Evolutionary conservation across 2,329 filamentous ascomycete genomes (phyloP), one percentile per base, ranked within the genome.

Genomic region (Meredithiella fracta): DNA sequence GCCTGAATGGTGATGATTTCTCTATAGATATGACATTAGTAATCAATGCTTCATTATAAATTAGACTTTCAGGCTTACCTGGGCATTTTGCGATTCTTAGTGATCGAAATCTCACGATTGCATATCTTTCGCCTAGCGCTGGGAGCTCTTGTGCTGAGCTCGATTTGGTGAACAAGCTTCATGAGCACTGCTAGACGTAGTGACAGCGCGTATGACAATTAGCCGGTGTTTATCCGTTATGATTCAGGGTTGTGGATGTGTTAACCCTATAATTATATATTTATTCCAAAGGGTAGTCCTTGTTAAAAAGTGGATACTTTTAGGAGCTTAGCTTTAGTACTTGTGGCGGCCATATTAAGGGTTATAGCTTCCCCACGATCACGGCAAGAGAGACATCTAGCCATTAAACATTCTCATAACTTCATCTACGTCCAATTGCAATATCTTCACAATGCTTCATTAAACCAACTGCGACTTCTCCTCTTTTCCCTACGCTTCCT

Each of bases 1-100:
- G 94, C 91, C 73, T 98, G 92, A 65, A 98, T 85, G 60, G 94
- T 98, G 71, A 98, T 98, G 65, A 98, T 98, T 79, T 98, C 92
- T 72, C 92, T 96, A 64, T 1, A 56, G 7, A 15, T 17, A 7
- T 9, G 2, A 20, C 20, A 54, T 59, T 56, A 59, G 54, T 52
- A 47, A 38, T 22, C 23, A 9, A 23, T 11, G 15, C 29, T 34
- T 34, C 42, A 14, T 38, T 17, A 31, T 3, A 22, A 7, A 34
- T 34, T 26, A 31, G 15, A 31, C 15, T 6, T 7, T 15, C 11
- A 23, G 9, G 38, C 56, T 37, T 60, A 60, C 59, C 60, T 61
- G 50, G 60, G 60, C 60, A 61, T 61, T 47, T 37, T 57, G 25
- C 26, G 50, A 34, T 5, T 47, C 22, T 50, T 31, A 26, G n/a